A percentile compares a stretch with the other conserved stretches of the same genome.
Evolutionary conservation across 139 green algal species (phyloP).

Genomic region (Trebouxia sp.): DNA sequence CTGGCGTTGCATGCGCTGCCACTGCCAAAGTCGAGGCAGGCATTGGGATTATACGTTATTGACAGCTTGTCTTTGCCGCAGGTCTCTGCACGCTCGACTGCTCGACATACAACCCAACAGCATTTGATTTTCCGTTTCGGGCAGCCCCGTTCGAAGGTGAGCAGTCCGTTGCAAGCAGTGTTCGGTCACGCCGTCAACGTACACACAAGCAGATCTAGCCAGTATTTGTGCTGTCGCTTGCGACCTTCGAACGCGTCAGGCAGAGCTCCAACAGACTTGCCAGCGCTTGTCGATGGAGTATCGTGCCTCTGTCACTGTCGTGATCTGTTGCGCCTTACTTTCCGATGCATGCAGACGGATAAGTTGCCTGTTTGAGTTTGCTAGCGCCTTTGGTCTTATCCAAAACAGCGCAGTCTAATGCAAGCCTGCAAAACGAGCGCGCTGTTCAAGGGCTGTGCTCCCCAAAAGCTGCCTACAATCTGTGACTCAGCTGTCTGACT

Average conservation of each 20-base stretch:
- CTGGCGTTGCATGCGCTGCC: neutral
- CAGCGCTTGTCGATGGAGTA: too few species aligned
- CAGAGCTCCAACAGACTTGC: neutral
- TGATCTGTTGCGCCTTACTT: too few species aligned
- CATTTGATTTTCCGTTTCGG: neutral
- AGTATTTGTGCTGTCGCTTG: neutral
- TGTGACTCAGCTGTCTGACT: too few species aligned
- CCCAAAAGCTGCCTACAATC: neutral
- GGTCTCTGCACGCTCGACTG: neutral
- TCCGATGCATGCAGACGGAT: too few species aligned
- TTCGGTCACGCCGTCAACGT: constrained; percentile 5
- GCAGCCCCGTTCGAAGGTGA: neutral
- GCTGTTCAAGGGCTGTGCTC: neutral
- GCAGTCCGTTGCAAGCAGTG: neutral
- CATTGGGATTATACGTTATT: neutral
- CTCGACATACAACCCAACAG: neutral
- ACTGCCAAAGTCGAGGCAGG: constrained; percentile 15
- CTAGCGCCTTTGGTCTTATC: too few species aligned
- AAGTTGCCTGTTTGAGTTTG: too few species aligned
- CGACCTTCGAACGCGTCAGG: neutral
- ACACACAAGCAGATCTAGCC: neutral
- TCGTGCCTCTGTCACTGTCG: too few species aligned
- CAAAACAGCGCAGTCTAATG: too few species aligned
- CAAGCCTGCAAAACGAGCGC: neutral
- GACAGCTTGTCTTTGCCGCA: neutral